These are phyloP conservation scores for Seiridium cupressi DNA, from an alignment of 2,329 filamentous ascomycete genomes.

Conservation along the genomic window DNA sequence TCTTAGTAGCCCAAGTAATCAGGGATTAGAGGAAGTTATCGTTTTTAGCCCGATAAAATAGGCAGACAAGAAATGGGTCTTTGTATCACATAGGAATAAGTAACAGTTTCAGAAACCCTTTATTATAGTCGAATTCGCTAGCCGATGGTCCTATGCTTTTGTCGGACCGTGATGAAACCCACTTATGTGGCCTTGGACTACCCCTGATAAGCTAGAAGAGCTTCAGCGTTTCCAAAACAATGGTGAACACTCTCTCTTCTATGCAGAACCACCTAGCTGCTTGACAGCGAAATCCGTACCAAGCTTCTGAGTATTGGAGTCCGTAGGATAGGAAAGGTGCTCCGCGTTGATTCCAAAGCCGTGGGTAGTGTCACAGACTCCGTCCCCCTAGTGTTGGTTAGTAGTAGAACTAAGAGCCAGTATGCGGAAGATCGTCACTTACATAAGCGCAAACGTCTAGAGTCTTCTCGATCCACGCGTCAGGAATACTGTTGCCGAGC, in stretches of 20 bases:
- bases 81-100: too few relatives aligned
- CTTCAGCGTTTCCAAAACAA: too few relatives aligned
- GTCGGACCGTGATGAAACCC: too few relatives aligned
- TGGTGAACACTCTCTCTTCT: neutral
- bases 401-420: neutral
- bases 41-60: too few relatives aligned
- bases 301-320: conserved; percentile 1
- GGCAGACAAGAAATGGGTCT: too few relatives aligned
- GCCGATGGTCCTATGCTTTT: too few relatives aligned
- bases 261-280: neutral
- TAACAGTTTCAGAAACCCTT: too few relatives aligned
- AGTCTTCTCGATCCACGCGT: conserved; percentile 9
- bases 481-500: conserved; percentile 2
- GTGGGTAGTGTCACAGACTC: conserved; percentile 5
- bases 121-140: too few relatives aligned
- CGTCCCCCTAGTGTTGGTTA: neutral
- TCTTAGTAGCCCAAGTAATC: too few relatives aligned
- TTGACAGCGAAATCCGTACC: neutral
- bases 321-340: conserved; percentile 4
- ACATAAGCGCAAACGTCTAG: conserved; percentile 10
- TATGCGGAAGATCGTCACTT: neutral
- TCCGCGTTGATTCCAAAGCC: conserved; percentile 1
- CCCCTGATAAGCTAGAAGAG: too few relatives aligned
- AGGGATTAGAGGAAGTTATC: too few relatives aligned
- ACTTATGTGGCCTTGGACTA: too few relatives aligned